phyloP scores from a whole-genome alignment of 2,329 filamentous ascomycete genomes.

The Teratosphaeria pseudoeucalypti region DNA sequence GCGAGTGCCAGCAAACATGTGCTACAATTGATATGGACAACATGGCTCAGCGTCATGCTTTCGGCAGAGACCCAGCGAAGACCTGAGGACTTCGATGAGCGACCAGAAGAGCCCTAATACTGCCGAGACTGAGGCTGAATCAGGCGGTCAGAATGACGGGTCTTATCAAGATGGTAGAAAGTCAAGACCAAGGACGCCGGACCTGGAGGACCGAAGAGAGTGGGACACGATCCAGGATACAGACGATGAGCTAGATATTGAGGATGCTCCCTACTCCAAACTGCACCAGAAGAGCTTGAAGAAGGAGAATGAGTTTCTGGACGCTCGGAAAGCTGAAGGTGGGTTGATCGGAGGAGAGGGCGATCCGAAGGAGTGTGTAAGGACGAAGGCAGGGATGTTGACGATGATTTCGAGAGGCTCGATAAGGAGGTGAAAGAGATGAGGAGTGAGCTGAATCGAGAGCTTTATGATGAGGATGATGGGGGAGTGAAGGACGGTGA shows the following conservation, averaged over 20 bases:
- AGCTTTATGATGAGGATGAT: neutral
- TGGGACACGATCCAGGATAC: neutral
- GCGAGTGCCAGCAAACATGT: no score
- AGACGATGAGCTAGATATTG: neutral
- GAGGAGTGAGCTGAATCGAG: neutral
- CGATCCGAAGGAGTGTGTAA: neutral
- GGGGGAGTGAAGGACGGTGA: neutral
- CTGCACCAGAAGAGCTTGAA: neutral
- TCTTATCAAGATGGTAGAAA: neutral
- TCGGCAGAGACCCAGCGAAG: neutral
- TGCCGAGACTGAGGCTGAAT: neutral
- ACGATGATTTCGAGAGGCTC: neutral
- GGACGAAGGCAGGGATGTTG: neutral
- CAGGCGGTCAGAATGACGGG: no score
- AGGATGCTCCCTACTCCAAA: neutral
- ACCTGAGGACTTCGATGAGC: neutral
- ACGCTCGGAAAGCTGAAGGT: neutral
- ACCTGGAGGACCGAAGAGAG: neutral
- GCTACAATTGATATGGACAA: no score
- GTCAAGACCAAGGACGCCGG: neutral
- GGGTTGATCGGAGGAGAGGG: neutral
- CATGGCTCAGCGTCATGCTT: no score
- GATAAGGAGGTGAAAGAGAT: neutral
- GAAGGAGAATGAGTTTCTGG: neutral
- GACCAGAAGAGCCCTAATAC: neutral